Conservation (phyloP, 352 stramenopile species). For the Globisporangium nagaii region DNA sequence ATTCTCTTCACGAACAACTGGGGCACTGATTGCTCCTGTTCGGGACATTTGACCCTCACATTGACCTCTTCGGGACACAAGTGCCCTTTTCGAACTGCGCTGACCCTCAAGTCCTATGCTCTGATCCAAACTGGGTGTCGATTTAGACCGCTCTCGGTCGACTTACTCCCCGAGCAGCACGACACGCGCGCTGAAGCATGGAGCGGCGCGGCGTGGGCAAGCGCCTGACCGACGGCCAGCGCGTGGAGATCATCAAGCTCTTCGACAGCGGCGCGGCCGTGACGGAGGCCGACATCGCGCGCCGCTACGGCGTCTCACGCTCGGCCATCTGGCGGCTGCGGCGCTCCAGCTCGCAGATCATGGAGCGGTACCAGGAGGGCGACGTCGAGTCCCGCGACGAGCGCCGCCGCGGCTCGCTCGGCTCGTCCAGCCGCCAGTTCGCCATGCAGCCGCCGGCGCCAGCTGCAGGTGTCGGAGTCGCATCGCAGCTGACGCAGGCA, state of each 20-base stretch:
- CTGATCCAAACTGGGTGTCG: too few species aligned
- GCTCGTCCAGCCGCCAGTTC: not conserved
- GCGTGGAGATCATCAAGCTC: slow-evolving; percentile 49
- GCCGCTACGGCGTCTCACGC: slow-evolving; percentile 38
- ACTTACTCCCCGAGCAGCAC: too few species aligned
- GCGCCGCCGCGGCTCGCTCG: slow-evolving; percentile 22
- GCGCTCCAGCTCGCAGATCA: slow-evolving; percentile 27
- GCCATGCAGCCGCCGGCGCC: not conserved
- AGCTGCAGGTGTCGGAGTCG: not conserved
- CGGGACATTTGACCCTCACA: too few species aligned
- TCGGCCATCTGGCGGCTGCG: slow-evolving; percentile 41
- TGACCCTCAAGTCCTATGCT: too few species aligned
- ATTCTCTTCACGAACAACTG: too few species aligned
- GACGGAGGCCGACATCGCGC: slow-evolving; percentile 33
- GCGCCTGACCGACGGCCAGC: slow-evolving; percentile 39
- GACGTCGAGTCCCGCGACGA: slow-evolving; percentile 34
- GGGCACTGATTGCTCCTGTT: too few species aligned
- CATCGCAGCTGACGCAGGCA: too few species aligned
- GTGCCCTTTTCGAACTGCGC: too few species aligned
- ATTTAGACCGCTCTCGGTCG: too few species aligned
- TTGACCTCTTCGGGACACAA: too few species aligned
- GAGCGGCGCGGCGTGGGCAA: slow-evolving; percentile 36
- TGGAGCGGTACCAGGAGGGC: slow-evolving; percentile 38
- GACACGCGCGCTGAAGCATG: slow-evolving; percentile 7
- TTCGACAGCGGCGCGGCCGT: slow-evolving; percentile 32